Evolutionary conservation across 345 rosid genomes (phyloP).

Genomic region (Salix exigua): DNA sequence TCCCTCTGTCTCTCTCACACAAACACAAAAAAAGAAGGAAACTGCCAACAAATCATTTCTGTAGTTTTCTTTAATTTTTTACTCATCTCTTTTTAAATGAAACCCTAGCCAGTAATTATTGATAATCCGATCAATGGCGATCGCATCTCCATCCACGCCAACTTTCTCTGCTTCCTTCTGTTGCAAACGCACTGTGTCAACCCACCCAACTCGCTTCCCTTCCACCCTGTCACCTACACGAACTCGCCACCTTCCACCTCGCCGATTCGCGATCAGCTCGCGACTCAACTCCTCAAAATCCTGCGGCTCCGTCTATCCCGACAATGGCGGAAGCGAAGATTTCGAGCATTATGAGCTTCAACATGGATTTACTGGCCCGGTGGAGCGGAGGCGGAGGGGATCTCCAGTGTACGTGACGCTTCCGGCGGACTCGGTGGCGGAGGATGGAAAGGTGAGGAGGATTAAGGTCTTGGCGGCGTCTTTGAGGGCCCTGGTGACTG

Average conservation of each 20-base stretch:
- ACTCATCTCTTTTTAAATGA: not conserved
- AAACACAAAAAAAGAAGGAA: not conserved
- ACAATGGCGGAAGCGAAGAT: conserved; percentile 23
- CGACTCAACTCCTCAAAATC: conserved; percentile 31
- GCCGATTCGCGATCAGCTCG: conserved; percentile 16
- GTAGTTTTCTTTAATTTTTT: not conserved
- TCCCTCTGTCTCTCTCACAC: not conserved
- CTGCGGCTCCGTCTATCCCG: conserved; percentile 33
- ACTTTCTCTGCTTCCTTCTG: conserved; percentile 31
- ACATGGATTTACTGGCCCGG: conserved; percentile 10
- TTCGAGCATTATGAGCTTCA: conserved; percentile 26
- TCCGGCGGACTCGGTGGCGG: conserved; percentile 35
- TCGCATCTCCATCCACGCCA: conserved; percentile 30
- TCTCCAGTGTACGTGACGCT: conserved; percentile 48
- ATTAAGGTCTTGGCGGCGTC: conserved; percentile 36
- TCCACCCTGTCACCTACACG: conserved; percentile 7
- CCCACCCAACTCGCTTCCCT: conserved; percentile 20
- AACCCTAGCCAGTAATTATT: not conserved
- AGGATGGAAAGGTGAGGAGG: conserved; percentile 22
- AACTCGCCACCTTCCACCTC: not conserved
- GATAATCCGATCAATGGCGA: conserved; percentile 22
- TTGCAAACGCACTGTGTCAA: conserved; percentile 20
- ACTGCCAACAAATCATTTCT: not conserved
- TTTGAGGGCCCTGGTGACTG: conserved; percentile 35
- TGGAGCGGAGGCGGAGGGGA: conserved; percentile 19